Conservation (phyloP, 208 protist genomes). For the Wallacemonas collosoma region DNA sequence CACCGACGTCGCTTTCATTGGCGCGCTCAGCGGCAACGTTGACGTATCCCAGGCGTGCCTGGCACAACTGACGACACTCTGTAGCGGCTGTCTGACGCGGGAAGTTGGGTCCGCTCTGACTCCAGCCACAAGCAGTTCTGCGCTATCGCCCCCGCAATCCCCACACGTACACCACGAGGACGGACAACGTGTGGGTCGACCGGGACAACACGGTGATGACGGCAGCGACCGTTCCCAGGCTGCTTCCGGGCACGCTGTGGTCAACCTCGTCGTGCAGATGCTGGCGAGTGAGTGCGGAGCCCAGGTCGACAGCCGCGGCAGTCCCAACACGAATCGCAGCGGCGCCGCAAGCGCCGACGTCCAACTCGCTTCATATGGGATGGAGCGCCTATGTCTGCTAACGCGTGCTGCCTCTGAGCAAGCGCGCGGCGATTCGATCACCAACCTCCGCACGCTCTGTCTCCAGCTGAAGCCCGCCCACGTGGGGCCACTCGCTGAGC, state of each 20-base stretch:
- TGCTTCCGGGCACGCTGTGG: constrained; percentile 11
- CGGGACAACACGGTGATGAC: not conserved
- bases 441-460: constrained; percentile 65
- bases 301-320: constrained; percentile 21
- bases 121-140: not conserved
- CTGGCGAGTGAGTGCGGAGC: constrained; percentile 39
- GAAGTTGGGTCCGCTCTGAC: constrained; percentile 8
- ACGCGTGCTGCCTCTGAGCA: constrained; percentile 66
- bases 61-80: constrained; percentile 71
- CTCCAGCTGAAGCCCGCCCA: constrained; percentile 56
- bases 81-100: constrained; percentile 45
- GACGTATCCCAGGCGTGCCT: constrained; percentile 80
- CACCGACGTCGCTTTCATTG: constrained; percentile 72
- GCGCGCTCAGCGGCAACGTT: constrained; percentile 73
- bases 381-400: constrained; percentile 64
- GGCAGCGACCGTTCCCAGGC: not conserved
- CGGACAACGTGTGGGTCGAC: too few species aligned
- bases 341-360: not conserved
- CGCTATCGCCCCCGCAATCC: constrained; percentile 17
- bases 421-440: constrained; percentile 69
- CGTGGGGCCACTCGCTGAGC: constrained; percentile 41
- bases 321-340: constrained; percentile 35
- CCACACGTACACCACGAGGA: not conserved
- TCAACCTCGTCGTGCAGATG: constrained; percentile 12
- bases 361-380: constrained; percentile 9